Evolutionary conservation across 1,139 yeast genomes (phyloP).

Genomic region (Hemisphaericaspora xylofermentans): DNA sequence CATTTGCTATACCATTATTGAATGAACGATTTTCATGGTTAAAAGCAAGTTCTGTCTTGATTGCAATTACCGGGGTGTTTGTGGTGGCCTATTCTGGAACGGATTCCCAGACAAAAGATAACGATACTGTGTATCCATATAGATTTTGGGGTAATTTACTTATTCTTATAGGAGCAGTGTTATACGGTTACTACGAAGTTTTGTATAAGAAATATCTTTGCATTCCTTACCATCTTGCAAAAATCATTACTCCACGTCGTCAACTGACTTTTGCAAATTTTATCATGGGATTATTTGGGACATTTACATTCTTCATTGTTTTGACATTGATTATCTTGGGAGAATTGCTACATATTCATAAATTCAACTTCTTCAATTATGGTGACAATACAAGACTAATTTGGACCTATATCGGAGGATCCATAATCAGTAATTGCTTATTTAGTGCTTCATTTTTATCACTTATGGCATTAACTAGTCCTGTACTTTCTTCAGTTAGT

Average conservation of each 20-base stretch:
- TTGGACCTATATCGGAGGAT: conserved; percentile 49
- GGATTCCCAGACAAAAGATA: conserved; percentile 12
- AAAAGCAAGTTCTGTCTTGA: conserved; percentile 65
- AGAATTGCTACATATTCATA: conserved; percentile 57
- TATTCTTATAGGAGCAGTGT: conserved; percentile 73
- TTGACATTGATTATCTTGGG: conserved; percentile 50
- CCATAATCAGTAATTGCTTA: conserved; percentile 59
- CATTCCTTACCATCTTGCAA: conserved; percentile 58
- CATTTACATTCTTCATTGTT: conserved; percentile 52
- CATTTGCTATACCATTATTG: conserved; percentile 76
- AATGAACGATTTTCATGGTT: conserved; percentile 63
- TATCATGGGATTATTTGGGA: conserved; percentile 56
- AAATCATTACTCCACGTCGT: conserved; percentile 45
- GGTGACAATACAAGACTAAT: conserved; percentile 36
- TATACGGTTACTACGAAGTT: conserved; percentile 86
- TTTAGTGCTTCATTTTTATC: conserved; percentile 76
- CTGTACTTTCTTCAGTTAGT: conserved; percentile 82
- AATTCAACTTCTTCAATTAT: conserved; percentile 53
- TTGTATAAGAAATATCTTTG: conserved; percentile 74
- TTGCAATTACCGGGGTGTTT: conserved; percentile 75
- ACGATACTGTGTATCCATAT: conserved; percentile 49
- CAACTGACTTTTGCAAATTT: conserved; percentile 50
- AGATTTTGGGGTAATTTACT: conserved; percentile 70
- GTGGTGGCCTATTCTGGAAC: conserved; percentile 73
- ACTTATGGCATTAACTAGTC: conserved; percentile 81